Evolutionary conservation across 208 protist genomes (phyloP).

Genomic region (Leishmania amazonensis): DNA sequence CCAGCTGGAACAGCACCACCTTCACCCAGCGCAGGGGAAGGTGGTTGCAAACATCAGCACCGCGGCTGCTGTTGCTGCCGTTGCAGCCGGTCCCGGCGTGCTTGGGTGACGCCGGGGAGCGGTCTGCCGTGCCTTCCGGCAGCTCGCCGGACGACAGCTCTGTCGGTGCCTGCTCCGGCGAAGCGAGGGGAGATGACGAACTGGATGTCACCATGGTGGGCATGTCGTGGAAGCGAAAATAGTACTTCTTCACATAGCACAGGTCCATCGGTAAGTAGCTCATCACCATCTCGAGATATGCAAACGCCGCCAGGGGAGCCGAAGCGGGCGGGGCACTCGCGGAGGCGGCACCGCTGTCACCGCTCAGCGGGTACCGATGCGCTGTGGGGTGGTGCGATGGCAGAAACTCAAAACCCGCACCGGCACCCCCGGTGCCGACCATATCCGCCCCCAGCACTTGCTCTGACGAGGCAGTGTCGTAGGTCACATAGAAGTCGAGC

Average conservation of each 20-base stretch:
- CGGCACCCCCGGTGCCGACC: neutral
- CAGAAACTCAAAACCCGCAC: neutral
- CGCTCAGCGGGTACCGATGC: slow-evolving; percentile 5
- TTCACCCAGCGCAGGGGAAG: slow-evolving; percentile 67
- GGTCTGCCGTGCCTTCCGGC: neutral
- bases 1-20: slow-evolving; percentile 96
- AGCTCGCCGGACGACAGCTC: neutral
- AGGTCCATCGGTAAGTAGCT: slow-evolving; percentile 98
- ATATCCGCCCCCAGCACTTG: slow-evolving; percentile 9
- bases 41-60: neutral
- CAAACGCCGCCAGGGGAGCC: slow-evolving; percentile 63
- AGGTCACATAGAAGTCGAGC: slow-evolving; percentile 94
- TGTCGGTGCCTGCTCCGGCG: neutral
- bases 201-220: slow-evolving; percentile 6
- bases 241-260: slow-evolving; percentile 90
- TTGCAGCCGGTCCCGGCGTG: neutral
- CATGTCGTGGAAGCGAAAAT: slow-evolving; percentile 57
- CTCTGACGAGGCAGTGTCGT: slow-evolving; percentile 49
- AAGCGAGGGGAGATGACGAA: neutral
- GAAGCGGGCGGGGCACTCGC: neutral
- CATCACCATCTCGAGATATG: slow-evolving; percentile 99
- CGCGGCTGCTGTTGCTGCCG: neutral
- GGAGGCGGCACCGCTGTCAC: slow-evolving; percentile 4
- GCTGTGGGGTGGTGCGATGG: slow-evolving; percentile 4
- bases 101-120: slow-evolving; percentile 4